Conservation (phyloP, 805 yeast species). For the Kodamaea kaohsiungensis region DNA sequence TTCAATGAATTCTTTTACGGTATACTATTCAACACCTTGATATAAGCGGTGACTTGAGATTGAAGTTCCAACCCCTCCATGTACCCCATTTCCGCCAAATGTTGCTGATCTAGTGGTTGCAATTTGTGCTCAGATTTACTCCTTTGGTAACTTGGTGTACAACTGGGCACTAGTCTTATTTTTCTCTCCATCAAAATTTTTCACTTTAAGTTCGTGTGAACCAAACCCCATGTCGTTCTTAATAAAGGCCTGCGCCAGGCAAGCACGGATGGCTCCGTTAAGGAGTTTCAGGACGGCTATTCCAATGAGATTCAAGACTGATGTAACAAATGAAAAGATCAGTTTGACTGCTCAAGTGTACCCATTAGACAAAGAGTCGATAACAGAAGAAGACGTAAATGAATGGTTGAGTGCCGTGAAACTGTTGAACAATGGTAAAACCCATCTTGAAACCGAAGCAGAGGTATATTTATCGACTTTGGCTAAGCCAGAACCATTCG, state of each 20-base stretch:
- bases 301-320: neutral
- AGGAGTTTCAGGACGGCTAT: neutral
- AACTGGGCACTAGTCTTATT: neutral
- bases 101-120: neutral
- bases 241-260: neutral
- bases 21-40: neutral
- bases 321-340: conserved; percentile 13
- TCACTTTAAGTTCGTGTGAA: neutral
- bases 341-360: conserved; percentile 36
- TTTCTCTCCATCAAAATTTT: neutral
- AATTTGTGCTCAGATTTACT: neutral
- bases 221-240: neutral
- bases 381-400: conserved; percentile 43
- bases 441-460: conserved; percentile 29
- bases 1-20: neutral
- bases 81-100: neutral
- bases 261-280: neutral
- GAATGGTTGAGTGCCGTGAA: conserved; percentile 49
- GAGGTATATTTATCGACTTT: conserved; percentile 43
- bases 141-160: neutral
- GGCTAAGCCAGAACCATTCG: conserved; percentile 36
- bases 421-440: conserved; percentile 34
- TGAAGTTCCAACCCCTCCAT: neutral
- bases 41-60: neutral
- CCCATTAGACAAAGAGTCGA: conserved; percentile 38